Evolutionary conservation across 1,139 yeast genomes (phyloP), one percentile per base, ranked within the genome.

Genomic region (Hansenula sp.): DNA sequence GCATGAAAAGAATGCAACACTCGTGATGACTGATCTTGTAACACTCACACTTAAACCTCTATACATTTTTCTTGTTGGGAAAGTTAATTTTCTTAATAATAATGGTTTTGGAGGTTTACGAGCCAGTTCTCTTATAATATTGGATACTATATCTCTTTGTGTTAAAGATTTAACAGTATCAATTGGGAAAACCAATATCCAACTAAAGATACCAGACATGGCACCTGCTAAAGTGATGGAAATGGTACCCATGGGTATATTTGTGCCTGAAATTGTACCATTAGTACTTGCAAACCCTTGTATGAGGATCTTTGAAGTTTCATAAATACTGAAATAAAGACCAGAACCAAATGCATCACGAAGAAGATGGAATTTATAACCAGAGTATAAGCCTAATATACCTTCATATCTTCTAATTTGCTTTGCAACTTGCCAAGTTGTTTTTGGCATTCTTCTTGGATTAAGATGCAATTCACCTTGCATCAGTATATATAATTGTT

Each of bases 1-100:
- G 18, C 75, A 66, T 29, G 88, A 73, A 62, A 87, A 87, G 59
- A 87, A 85, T 10, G 82, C 80, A 75, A 83, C 76, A 45, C 87
- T 88, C 13, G 82, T 82, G 43, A 83, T 53, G 43, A 87, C 77
- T 0, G 94, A 79, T 45, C 96, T 69, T 6, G 80, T 65, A 26
- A 84, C 66, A 8, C 90, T 81, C 25, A 87, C 82, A 1, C 89
- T 87, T 40, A 87, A 66, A 0, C 96, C 96, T 40, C 90, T 66
- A 60, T 85, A 87, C 71, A 82, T 71, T 27, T 73, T 65, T 36
- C 73, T 63, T 21, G 66, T 61, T 29, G 77, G 68, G 38, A 61
- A 56, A 14, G 54, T 58, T 38, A 72, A 47, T 29, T 57, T 58
- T 34, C 75, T 59, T 1, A 55, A 41, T n/a, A 56, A 56, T 3